Evolutionary conservation across 2,329 filamentous ascomycete species (phyloP), one percentile per base, ranked within the genome.

Genomic region (Sclerotinia trifoliorum): DNA sequence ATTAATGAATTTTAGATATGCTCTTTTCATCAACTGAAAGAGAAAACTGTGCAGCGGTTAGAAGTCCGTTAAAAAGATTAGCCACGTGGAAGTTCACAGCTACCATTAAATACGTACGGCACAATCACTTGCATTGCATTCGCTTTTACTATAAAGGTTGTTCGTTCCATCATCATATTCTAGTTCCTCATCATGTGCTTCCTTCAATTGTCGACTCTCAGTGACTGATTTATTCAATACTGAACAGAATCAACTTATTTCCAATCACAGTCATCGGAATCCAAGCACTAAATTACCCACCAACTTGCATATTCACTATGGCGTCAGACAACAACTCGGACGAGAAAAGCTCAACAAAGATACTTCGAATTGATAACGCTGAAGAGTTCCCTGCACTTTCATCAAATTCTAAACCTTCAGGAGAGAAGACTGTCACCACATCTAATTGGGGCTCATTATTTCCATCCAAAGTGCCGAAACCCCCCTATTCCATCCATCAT

Each of bases 361-460:
- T 15, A n/a, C 60, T 63, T 26, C 46, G 51, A 63, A 21, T 63
- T 26, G 32, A 63, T 13, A 39, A 63, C 17, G 21, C 4, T 10
- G 8, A 63, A 51, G 60, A 63, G n/a, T 63, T 63, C n/a, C 60
- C 60, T 51, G 60, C 46, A 26, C 60, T 63, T 51, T 63, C 29
- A 3, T 42, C 60, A 6, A 13, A 1, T n/a, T 15, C 48, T 26
- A 51, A 52, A 19, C 29, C 19, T 21, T 26, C 46, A n/a, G 39
- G 32, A 21, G 29, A 42, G 19, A 63, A 63, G 10, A 17, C 32
- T 13, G 17, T 26, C 29, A 19, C 32, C 15, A 24, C 60, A 42
- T 10, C 60, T 21, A 42, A 21, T 17, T 63, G 60, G 60, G 15
- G 60, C 11, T 63, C 60, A 26, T 63, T 63, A 52, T 63, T 63